phyloP scores from a whole-genome alignment of 2,329 filamentous ascomycete species.

The Sphaerulina vaccinii region DNA sequence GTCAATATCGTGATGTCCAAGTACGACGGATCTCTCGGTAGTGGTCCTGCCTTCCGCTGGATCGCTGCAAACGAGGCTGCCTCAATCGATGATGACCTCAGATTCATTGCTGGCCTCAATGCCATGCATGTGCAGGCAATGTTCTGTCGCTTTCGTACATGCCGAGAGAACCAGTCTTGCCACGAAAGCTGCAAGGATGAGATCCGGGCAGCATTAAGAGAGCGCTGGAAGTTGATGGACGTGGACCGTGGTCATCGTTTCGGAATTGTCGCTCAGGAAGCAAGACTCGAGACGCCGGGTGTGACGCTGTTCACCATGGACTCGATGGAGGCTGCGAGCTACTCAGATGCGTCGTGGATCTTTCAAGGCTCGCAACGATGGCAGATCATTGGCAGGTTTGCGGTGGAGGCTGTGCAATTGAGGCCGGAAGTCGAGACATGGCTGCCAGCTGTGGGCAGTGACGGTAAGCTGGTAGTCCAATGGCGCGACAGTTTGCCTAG shows the following conservation, averaged over 20 bases:
- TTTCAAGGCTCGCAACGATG: not conserved
- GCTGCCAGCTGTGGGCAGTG: not conserved
- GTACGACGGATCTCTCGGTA: conserved; percentile 15
- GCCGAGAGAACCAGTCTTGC: conserved; percentile 8
- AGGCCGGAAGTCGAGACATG: conserved; percentile 9
- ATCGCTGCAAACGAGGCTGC: not conserved
- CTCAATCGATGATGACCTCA: not conserved
- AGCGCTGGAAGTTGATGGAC: conserved; percentile 6
- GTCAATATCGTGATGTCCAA: conserved; percentile 15
- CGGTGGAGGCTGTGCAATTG: conserved; percentile 11
- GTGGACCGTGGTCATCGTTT: conserved; percentile 6
- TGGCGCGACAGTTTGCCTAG: conserved; percentile 6
- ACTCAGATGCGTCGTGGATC: conserved; percentile 4
- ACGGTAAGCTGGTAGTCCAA: conserved; percentile 1
- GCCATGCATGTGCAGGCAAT: conserved; percentile 6
- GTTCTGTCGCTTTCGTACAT: conserved; percentile 9
- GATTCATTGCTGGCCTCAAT: conserved; percentile 11
- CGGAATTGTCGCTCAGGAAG: conserved; percentile 6
- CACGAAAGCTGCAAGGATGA: conserved; percentile 12
- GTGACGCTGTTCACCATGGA: conserved; percentile 12
- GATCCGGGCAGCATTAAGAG: not conserved
- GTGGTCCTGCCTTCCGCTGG: conserved; percentile 15
- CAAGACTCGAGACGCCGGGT: not conserved
- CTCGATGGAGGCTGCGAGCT: conserved; percentile 1
- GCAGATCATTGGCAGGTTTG: conserved; percentile 10